Base-by-base conservation (phyloP, 495 filamentous ascomycete genomes). In the Articulospora tetracladia region DNA sequence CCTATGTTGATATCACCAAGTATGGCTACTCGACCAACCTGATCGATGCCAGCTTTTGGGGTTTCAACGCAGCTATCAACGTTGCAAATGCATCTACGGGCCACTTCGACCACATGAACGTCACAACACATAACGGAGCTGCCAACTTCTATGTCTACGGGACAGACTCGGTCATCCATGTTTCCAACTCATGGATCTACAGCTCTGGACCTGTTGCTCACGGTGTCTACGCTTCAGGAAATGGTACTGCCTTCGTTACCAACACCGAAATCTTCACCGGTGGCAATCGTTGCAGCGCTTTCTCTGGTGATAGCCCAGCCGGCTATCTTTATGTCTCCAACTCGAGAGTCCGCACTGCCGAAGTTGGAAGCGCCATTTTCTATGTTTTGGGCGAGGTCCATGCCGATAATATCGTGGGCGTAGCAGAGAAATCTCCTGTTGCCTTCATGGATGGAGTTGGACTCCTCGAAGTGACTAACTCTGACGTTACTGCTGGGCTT, bases 221-320 rank as follows among this genome's bases (percentile, higher is more conserved):
- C 41, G 60, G 60, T 20, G 50, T 59, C 13, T 63, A 63, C n/a
- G 55, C 60, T 23, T 63, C 60, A 8, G 60, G 60, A 32, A 63
- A 58, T 25, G 60, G 60, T 11, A 63, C 60, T 2, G 55, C 55
- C 11, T 63, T 58, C 52, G 55, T 59, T 22, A 24, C 20, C 30
- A 57, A 59, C 25, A 55, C 53, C 13, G 19, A 58, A 19, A 26
- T 51, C 22, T 63, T 58, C 27, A 57, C 60, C 10, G 60, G 55
- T 20, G 60, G 60, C 3, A 63, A 47, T 10, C 60, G 55, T 7
- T 63, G 32, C 13, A 57, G 51, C 13, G 46, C 56, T 2, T 63
- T 58, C 32, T 53, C 55, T 28, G 60, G 60, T 8, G 60, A 63
- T 30, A 58, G 47, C 36, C 60, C 60, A 24, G 47, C 46, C 12